Evolutionary conservation across 495 filamentous ascomycete genomes (phyloP).

Genomic region (Penicillium macrosclerotiorum): DNA sequence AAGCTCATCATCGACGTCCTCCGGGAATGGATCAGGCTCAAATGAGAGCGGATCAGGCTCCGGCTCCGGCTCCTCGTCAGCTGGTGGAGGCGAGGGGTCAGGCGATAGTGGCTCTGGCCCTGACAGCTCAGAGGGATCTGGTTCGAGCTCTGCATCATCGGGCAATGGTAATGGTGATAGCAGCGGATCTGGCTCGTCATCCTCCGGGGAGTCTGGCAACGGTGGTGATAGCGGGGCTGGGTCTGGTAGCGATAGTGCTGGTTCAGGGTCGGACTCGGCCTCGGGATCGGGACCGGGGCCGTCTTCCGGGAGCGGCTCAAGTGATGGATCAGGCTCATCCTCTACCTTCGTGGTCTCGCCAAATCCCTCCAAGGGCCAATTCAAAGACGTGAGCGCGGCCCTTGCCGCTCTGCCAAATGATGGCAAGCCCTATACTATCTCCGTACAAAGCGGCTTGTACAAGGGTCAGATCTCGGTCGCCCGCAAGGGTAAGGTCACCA

Average conservation of each 20-base stretch:
- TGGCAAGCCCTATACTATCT: constrained; percentile 8
- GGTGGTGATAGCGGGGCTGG: neutral
- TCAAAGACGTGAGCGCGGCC: constrained; percentile 10
- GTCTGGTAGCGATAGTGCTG: neutral
- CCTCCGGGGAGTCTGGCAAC: neutral
- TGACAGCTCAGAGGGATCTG: too few relatives aligned
- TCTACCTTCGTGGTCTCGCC: neutral
- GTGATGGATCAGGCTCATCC: neutral
- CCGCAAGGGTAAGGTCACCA: constrained; percentile 8
- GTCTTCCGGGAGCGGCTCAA: too few relatives aligned
- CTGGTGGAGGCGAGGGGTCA: too few relatives aligned
- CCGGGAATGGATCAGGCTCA: neutral
- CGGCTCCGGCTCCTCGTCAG: neutral
- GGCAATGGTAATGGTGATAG: neutral
- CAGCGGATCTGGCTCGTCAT: neutral
- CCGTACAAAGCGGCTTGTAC: constrained; percentile 9
- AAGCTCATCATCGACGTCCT: too few relatives aligned
- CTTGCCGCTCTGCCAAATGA: constrained; percentile 11
- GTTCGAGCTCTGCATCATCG: neutral
- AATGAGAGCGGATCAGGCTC: neutral
- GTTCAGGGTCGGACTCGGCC: neutral
- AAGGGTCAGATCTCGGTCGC: constrained; percentile 11
- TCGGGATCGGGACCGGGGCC: neutral
- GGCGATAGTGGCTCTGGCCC: neutral
- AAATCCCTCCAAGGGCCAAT: constrained; percentile 2